Base-by-base conservation (phyloP, 75 land plant species). In the Sequoiadendron giganteum region DNA sequence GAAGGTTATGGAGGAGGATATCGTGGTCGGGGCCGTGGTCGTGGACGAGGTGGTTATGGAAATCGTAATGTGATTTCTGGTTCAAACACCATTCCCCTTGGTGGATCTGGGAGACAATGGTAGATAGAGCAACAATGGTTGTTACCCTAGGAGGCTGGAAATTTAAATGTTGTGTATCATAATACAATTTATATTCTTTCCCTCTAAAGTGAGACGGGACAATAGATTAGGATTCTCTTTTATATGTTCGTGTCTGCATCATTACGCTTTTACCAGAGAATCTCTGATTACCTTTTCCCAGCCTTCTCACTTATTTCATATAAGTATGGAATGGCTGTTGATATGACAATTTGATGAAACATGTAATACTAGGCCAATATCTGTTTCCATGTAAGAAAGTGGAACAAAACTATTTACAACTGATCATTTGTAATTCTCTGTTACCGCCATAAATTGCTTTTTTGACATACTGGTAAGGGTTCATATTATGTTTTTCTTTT, bases 51-150 rank as follows among this genome's bases (percentile, higher is more conserved):
- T 25, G 93, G 94, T 18, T 93, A 86, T 91, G 95, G 96, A 30
- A 93, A 90, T 68, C 88, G 94, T 1, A 18, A 5, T 32, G 73
- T 85, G 84, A 89, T 85, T 39, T 94, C 98, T 56, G 98, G 98
- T 30, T 96, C 98, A 13, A 96, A 96, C 84, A 90, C 92, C 3
- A 88, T 93, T 38, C 98, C 98, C 78, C 90, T 96, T 89, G 98
- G 98, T 58, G 87, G 91, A 11, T 56, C 86, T 56, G 65, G 73
- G 86, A 93, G 92, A 87, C 88, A 36, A 4, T 93, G 96, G 94
- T 93, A 93, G 88, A 68, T 38, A 76, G 21, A 34, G 45, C 43
- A 5, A 10, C 48, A 81, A 32, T n/a, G 13, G 34, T 72, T 36
- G 34, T 0, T 30, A 2, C 3, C 10, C 10, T 13, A 75, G 16